Evolutionary conservation across 2,329 filamentous ascomycete genomes (phyloP), one percentile per base, ranked within the genome.

Genomic region (Colletotrichum magnum): DNA sequence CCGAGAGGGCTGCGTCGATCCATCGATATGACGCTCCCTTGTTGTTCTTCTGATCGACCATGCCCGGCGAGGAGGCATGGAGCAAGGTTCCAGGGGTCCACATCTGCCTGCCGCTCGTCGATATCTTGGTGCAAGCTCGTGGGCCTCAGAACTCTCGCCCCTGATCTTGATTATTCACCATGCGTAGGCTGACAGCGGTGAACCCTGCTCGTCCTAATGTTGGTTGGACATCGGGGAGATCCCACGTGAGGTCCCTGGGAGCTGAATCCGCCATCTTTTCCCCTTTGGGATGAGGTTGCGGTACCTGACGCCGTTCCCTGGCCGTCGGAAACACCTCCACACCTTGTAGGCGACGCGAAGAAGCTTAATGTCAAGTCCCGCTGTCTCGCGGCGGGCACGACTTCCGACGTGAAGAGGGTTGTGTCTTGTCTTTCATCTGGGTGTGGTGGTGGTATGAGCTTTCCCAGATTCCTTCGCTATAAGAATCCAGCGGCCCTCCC

Each of bases 261-360:
- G 12, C 43, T 68, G 61, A 52, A 52, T 59, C 56, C 66, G 66
- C 61, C 50, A 48, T 62, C 21, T 32, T 66, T 64, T 28, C 66
- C 62, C 6, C 12, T 51, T 69, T 50, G 56, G 66, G 66, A 57
- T 65, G 66, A 60, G 62, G 62, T 69, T 69, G 66, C 66, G 66
- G 66, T 60, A 66, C 43, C 24, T 66, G 66, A 69, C 66, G 66
- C 66, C 52, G 32, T 39, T 12, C 51, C 43, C 47, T 43, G 43
- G 21, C 21, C 21, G 21, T 24, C 62, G 36, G 50, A 24, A 60
- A 60, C 26, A 39, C 36, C 51, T 32, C 36, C 36, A 52, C 56
- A 41, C 15, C 28, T 15, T 16, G 7, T 32, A 51, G 48, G 50
- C 32, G 56, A 50, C 12, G 24, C 15, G 36, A 60, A 60, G 48